Evolutionary conservation across 1,139 yeast species (phyloP).

Genomic region (Pichia cactophila): DNA sequence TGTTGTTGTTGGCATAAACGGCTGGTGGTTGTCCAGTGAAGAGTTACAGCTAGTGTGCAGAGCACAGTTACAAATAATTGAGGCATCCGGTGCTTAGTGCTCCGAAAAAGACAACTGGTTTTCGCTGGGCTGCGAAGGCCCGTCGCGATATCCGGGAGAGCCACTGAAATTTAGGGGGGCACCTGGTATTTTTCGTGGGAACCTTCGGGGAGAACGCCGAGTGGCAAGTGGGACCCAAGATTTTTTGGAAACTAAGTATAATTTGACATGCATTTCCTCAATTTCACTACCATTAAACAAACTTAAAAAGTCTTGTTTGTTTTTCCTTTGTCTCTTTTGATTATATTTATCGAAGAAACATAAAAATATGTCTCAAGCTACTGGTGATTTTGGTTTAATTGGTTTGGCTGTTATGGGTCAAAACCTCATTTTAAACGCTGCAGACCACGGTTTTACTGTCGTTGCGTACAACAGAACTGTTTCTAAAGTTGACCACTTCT

Average conservation of each 20-base stretch:
- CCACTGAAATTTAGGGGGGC: background rate
- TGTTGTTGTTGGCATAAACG: too few relatives aligned
- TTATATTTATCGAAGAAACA: conserved; percentile 2
- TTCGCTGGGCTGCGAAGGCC: background rate
- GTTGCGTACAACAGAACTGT: conserved; percentile 98
- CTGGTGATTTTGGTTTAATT: conserved; percentile 97
- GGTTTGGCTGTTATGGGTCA: conserved; percentile 99
- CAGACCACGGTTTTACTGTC: conserved; percentile 96
- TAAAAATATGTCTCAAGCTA: conserved; percentile 23
- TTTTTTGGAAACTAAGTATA: background rate
- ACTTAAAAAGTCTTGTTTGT: too few relatives aligned
- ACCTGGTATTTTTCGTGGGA: background rate
- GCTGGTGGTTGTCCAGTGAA: too few relatives aligned
- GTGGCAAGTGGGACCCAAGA: background rate
- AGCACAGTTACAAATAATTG: too few relatives aligned
- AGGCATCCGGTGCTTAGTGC: background rate
- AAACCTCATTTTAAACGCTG: conserved; percentile 93
- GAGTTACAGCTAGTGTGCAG: too few relatives aligned
- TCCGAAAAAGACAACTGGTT: background rate
- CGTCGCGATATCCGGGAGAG: background rate
- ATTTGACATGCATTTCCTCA: background rate
- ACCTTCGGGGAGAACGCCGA: background rate
- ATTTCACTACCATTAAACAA: too few relatives aligned
- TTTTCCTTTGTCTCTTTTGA: background rate
- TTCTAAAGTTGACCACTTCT: conserved; percentile 87